phyloP scores from a whole-genome alignment of 2,329 filamentous ascomycete genomes.

The Ustilaginoidea virens region DNA sequence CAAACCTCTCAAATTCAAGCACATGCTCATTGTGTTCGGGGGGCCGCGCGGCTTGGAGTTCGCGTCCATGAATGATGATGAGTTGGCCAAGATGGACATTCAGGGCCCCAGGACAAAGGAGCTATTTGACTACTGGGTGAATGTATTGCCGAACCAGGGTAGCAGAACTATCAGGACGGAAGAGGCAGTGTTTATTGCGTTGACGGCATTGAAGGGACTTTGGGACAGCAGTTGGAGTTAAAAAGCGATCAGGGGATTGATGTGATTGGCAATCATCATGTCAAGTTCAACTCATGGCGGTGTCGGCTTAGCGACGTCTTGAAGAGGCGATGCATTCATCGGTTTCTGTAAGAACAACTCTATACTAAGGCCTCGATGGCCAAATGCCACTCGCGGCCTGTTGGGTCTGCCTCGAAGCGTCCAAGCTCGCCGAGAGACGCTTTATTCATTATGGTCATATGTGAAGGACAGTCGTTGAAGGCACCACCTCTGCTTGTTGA shows the following conservation, averaged over 20 bases:
- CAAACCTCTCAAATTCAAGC: conserved; percentile 39
- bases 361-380: no score
- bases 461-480: conserved; percentile 14
- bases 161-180: conserved; percentile 73
- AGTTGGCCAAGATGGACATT: conserved; percentile 45
- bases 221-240: conserved; percentile 23
- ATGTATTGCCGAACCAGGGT: conserved; percentile 65
- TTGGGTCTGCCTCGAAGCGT: no score
- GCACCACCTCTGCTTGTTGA: conserved; percentile 14
- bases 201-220: conserved; percentile 50
- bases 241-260: no score
- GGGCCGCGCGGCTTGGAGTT: conserved; percentile 68
- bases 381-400: no score
- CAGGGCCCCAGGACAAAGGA: conserved; percentile 47
- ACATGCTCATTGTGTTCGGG: conserved; percentile 66
- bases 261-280: no score
- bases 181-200: conserved; percentile 64
- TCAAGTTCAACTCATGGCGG: no score
- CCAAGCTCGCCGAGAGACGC: no score
- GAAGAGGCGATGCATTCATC: no score
- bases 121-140: conserved; percentile 73
- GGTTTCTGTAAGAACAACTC: no score
- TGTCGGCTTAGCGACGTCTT: no score
- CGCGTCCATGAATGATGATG: conserved; percentile 46
- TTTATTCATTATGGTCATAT: no score